Evolutionary conservation across 805 yeast genomes (phyloP), one percentile per base, ranked within the genome.

Genomic region (Suhomyces prunicola): DNA sequence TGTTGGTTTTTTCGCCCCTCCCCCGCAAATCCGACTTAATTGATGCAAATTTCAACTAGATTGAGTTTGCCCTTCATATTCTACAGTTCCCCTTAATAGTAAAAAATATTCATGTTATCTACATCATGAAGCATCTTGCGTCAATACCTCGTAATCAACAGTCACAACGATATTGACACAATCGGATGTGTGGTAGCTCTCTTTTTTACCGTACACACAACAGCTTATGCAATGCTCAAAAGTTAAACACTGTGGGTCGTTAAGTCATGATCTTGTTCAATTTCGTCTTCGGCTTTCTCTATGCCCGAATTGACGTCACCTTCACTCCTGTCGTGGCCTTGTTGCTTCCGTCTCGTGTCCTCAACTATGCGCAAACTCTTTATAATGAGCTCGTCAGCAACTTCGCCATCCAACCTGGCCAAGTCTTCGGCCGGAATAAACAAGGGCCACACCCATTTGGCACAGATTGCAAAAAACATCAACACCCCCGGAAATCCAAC

Each of bases 401-500:
- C 87, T 8, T 79, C 78, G 4, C 83, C 83, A 67, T 93, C 97
- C 31, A 94, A 72, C 2, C 81, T 58, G 1, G 70, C 67, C 53
- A 93, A 69, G 51, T 88, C 90, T 4, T 81, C 83, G 40, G 61
- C 58, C 0, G 88, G 85, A 50, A 92, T 87, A 1, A 87, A 64
- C 50, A 63, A 67, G 0, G 88, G 88, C 72, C 96, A 84, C 6
- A 79, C 60, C 63, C 83, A 78, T 54, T 68, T 68, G 17, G 87
- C 83, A 10, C 90, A 82, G 0, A 83, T 71, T 22, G 87, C 78
- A 53, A 89, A 92, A 50, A 85, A 79, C 62, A 93, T 69, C 48
- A 93, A 71, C 0, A 94, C 89, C 2, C 90, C 87, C 0, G 99
- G 98, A 64, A 94, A 93, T 2, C 96, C 98, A 31, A 93, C 90